Evolutionary conservation across 1,284 basidiomycete genomes (phyloP), one percentile per base, ranked within the genome.

Genomic region (Meira miltonrushii): DNA sequence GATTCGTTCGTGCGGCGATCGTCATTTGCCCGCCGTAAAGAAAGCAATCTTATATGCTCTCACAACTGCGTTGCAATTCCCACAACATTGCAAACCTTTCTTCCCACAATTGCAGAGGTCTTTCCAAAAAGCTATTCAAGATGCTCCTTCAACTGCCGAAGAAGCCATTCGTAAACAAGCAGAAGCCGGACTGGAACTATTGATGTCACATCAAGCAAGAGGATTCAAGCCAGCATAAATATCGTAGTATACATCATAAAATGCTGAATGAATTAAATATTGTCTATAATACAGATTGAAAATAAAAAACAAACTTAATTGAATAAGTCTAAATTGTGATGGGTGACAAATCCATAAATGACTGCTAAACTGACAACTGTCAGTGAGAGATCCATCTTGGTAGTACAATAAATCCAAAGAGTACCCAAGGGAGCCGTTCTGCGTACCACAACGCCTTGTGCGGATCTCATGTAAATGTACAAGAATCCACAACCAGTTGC

Each of bases 41-140:
- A 61, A 67, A 7, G 75, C 75, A 10, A 78, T 78, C 54, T 49
- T 78, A 40, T 59, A 60, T 23, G 64, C 73, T 44, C 64, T 78
- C 55, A 67, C 71, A 38, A 70, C 71, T 38, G 73, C 72, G 64
- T 65, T 78, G 39, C 62, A 60, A n/a, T 65, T 97, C 19, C 92
- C 94, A 0, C 82, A 84, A 19, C 90, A 95, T 67, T 91, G 96
- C 66, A 92, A 92, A 77, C 93, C 94, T 0, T 98, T 98, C 87
- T 96, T 96, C 83, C 95, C 94, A 1, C 94, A 98, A 77, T 81
- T 98, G 39, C 94, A 97, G 77, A 85, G 94, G 41, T 96, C 92
- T 0, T 98, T 98, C 76, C 88, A 96, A 79, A 98, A 98, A 81
- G 90, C 91, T 40, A 84, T 89, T 0, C 85, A 87, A 60, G 94